These are phyloP conservation scores for Fulvia fulva DNA, from an alignment of 2,329 filamentous ascomycete genomes.

Conservation along the genomic window DNA sequence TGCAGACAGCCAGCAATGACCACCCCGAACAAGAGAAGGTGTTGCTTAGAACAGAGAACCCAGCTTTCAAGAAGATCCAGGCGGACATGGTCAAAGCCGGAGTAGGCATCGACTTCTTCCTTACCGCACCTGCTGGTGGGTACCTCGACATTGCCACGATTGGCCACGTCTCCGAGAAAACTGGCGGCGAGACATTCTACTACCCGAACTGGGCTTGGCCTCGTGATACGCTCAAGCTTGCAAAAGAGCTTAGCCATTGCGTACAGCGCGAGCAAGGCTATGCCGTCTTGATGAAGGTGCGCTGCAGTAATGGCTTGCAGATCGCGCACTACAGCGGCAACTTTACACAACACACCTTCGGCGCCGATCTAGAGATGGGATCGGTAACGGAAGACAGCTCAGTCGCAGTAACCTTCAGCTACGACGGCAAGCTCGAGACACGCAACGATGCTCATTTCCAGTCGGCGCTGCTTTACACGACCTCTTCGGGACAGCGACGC, in stretches of 20 bases:
- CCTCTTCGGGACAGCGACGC: slow-evolving; percentile 78
- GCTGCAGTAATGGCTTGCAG: slow-evolving; percentile 93
- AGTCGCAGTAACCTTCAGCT: slow-evolving; percentile 83
- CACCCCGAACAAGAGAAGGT: slow-evolving; percentile 84
- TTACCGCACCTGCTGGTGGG: slow-evolving; percentile 82
- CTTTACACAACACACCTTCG: slow-evolving; percentile 92
- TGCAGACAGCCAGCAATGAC: slow-evolving; percentile 76
- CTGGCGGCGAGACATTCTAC: slow-evolving; percentile 94
- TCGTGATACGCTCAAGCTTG: slow-evolving; percentile 78
- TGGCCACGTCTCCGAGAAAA: slow-evolving; percentile 78
- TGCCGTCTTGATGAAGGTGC: slow-evolving; percentile 96
- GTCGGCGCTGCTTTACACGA: slow-evolving; percentile 89
- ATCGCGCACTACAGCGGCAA: slow-evolving; percentile 93
- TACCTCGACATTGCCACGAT: slow-evolving; percentile 93
- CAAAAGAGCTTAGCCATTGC: slow-evolving; percentile 78
- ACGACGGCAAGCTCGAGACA: slow-evolving; percentile 94
- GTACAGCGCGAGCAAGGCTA: slow-evolving; percentile 89
- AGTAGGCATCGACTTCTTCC: slow-evolving; percentile 88
- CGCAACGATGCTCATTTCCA: slow-evolving; percentile 98
- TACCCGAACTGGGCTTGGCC: slow-evolving; percentile 93
- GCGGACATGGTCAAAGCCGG: slow-evolving; percentile 84
- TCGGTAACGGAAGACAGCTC: slow-evolving; percentile 91
- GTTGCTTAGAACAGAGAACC: slow-evolving; percentile 84
- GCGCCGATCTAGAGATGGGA: slow-evolving; percentile 90
- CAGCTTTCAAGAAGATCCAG: slow-evolving; percentile 78